These are phyloP conservation scores for Cenococcum geophilum DNA, from an alignment of 495 filamentous ascomycete genomes.

Conservation along the genomic window DNA sequence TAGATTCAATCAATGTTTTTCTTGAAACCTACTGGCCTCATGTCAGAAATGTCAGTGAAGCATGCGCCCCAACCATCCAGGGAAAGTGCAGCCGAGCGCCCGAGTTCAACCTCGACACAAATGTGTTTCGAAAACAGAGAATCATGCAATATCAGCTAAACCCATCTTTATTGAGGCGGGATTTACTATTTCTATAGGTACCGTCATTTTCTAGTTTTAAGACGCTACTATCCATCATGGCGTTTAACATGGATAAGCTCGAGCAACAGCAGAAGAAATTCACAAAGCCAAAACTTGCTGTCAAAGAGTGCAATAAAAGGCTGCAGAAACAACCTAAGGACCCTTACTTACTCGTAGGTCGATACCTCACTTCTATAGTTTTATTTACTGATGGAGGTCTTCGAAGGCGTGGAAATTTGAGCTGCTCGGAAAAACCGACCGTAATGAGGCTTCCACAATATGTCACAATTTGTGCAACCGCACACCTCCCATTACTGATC, in stretches of 20 bases:
- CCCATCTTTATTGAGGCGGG: not conserved
- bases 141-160: not conserved
- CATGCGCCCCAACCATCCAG: not conserved
- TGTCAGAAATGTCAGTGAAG: too few relatives aligned
- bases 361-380: not conserved
- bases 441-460: not conserved
- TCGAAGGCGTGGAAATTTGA: slow-evolving; percentile 4
- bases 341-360: slow-evolving; percentile 4
- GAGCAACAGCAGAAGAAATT: slow-evolving; percentile 2
- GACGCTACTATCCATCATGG: not conserved
- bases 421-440: not conserved
- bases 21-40: too few relatives aligned
- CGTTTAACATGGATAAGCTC: slow-evolving; percentile 4
- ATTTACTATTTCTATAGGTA: not conserved
- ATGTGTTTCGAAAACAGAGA: not conserved
- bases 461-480: slow-evolving; percentile 2
- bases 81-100: not conserved
- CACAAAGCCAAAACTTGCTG: not conserved
- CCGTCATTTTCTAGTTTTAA: not conserved
- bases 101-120: not conserved
- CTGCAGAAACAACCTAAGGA: slow-evolving; percentile 8
- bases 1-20: too few relatives aligned
- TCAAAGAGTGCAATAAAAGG: slow-evolving; percentile 9
- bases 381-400: not conserved
- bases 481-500: not conserved